Percentiles rank a stretch among this genome's conserved stretches.
These are phyloP conservation scores for Yamagishiella unicocca DNA, from an alignment of 139 green algal genomes.

Conservation along the genomic window DNA sequence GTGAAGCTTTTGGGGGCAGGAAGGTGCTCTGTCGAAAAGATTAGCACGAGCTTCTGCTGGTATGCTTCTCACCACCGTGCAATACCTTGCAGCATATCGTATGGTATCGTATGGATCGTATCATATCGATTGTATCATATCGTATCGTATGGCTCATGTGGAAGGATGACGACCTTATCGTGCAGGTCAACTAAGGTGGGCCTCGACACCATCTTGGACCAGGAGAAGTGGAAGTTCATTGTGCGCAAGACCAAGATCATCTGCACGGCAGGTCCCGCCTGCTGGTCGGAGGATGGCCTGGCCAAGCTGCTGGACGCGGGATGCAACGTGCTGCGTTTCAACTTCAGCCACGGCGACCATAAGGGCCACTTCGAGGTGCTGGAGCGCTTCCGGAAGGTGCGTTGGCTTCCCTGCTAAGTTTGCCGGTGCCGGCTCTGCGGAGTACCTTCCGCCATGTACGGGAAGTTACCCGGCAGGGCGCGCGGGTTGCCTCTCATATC, in stretches of 20 bases:
- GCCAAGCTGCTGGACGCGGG: constrained; percentile 75
- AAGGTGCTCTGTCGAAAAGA: too few relatives aligned
- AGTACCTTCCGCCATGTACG: too few relatives aligned
- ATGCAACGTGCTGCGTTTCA: constrained; percentile 78
- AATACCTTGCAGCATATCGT: too few relatives aligned
- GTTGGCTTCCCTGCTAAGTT: neutral
- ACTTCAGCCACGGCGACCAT: constrained; percentile 83
- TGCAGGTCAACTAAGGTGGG: constrained; percentile 70
- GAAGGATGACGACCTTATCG: neutral
- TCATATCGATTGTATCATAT: too few relatives aligned
- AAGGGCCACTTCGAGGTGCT: constrained; percentile 69
- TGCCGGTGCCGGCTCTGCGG: too few relatives aligned
- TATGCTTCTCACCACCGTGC: too few relatives aligned
- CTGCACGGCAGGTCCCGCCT: constrained; percentile 77
- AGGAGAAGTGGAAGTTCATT: constrained; percentile 68
- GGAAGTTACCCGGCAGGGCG: too few relatives aligned
- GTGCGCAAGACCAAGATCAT: constrained; percentile 74
- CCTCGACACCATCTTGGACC: constrained; percentile 71
- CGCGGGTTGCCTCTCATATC: too few relatives aligned
- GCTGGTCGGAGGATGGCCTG: constrained; percentile 68
- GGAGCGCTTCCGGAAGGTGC: constrained; percentile 68
- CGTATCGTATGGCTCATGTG: too few relatives aligned
- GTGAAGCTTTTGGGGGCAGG: too few relatives aligned
- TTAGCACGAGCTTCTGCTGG: too few relatives aligned
- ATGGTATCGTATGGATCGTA: too few relatives aligned